phyloP scores from a whole-genome alignment of 1,284 basidiomycete species.

The Fomitopsis betulina region DNA sequence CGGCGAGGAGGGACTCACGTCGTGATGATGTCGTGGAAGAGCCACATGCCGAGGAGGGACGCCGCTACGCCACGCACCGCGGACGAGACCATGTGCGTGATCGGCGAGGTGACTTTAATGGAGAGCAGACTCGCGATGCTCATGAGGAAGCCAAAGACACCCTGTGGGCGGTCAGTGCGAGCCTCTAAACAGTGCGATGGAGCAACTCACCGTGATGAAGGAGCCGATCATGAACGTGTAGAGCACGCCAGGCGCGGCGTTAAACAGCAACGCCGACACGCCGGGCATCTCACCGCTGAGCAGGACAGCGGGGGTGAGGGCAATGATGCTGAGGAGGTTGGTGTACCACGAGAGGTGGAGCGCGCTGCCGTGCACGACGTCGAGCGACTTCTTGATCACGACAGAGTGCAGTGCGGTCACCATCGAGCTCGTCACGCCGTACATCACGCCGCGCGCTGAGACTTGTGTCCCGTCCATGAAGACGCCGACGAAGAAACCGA shows the following conservation, averaged over 20 bases:
- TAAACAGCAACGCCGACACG: slow-evolving; percentile 55
- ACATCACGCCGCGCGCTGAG: slow-evolving; percentile 59
- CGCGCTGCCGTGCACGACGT: slow-evolving; percentile 74
- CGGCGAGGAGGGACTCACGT: slow-evolving; percentile 41
- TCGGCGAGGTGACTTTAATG: slow-evolving; percentile 89
- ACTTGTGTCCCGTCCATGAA: slow-evolving; percentile 68
- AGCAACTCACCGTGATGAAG: slow-evolving; percentile 55
- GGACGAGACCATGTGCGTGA: slow-evolving; percentile 89
- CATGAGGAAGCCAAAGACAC: slow-evolving; percentile 82
- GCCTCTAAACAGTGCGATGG: neutral
- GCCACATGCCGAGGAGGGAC: slow-evolving; percentile 68
- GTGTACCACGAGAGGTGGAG: slow-evolving; percentile 82
- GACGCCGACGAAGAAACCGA: slow-evolving; percentile 83
- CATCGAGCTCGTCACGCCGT: slow-evolving; percentile 73
- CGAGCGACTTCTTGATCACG: slow-evolving; percentile 78
- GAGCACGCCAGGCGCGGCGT: slow-evolving; percentile 36
- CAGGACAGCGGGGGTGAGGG: slow-evolving; percentile 63
- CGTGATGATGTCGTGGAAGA: slow-evolving; percentile 74
- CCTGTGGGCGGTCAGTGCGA: slow-evolving; percentile 37
- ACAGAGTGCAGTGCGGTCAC: slow-evolving; percentile 83
- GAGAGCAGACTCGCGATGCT: slow-evolving; percentile 84
- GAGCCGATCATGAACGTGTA: slow-evolving; percentile 69
- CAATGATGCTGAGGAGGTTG: slow-evolving; percentile 67
- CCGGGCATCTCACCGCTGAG: slow-evolving; percentile 67
- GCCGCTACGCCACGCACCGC: slow-evolving; percentile 81